Conservation (phyloP, 2,329 filamentous ascomycete species). For the Botryosphaeria dothidea region DNA sequence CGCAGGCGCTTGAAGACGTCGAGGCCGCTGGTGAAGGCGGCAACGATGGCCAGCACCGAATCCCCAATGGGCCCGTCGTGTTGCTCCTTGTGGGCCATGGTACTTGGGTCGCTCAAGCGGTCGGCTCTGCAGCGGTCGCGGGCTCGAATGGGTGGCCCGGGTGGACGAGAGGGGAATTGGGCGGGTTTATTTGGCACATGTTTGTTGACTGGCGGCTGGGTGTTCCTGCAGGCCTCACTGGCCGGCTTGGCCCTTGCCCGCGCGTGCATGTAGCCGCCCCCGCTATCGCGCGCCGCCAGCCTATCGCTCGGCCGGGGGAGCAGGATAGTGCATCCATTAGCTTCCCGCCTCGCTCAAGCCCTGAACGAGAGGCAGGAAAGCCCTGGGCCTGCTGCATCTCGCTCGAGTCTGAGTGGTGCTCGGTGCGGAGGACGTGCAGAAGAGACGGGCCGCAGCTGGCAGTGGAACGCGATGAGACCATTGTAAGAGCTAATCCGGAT, state of each 20-base stretch:
- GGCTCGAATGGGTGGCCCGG: neutral
- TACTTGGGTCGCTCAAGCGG: conserved; percentile 1
- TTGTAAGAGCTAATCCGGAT: neutral
- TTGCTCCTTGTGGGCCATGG: conserved; percentile 12
- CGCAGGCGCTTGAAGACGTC: conserved; percentile 47
- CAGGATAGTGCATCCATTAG: neutral
- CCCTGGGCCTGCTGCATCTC: neutral
- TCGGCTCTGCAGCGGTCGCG: neutral
- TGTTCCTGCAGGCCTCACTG: neutral
- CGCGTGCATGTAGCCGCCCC: conserved; percentile 10
- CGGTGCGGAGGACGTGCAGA: neutral
- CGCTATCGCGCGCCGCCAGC: conserved; percentile 6
- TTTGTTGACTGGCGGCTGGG: conserved; percentile 5
- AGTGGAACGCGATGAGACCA: neutral
- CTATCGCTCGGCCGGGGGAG: neutral
- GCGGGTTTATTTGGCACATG: conserved; percentile 6
- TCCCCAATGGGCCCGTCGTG: conserved; percentile 2
- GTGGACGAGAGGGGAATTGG: neutral
- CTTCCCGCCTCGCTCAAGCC: conserved; percentile 1
- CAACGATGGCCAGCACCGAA: conserved; percentile 43
- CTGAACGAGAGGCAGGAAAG: neutral
- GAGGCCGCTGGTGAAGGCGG: conserved; percentile 47
- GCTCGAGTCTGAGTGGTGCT: neutral
- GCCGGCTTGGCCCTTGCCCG: neutral
- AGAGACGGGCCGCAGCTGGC: neutral